Base-by-base conservation (phyloP, 2,329 filamentous ascomycete species). In the Monosporascus sp. region DNA sequence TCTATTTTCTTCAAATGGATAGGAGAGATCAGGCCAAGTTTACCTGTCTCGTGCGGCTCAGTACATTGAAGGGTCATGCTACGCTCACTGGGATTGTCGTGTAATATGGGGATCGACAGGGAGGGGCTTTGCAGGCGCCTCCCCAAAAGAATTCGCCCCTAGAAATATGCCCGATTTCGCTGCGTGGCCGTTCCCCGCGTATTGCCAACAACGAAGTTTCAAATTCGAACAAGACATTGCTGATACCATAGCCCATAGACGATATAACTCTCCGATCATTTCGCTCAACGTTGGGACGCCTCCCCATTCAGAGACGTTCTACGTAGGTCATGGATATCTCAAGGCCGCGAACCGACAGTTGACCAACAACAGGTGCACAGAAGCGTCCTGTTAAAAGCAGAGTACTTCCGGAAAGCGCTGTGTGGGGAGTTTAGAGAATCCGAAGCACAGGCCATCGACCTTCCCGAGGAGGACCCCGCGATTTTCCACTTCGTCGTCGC, bases 401-500 rank as follows among this genome's bases (percentile, higher is more conserved):
- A 76, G 51, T 80, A 74, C 67, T 80, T 80, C 60, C 69, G 69
- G 49, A 78, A 70, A 56, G 77, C 77, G 16, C 67, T 80, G 7
- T 73, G 73, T 54, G 77, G 77, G 37, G 65, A 68, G 26, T 80
- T 79, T 58, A 69, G 61, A 49, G 78, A 80, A 59, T 71, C 74
- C 2, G 68, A 67, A 20, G 68, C 72, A 17, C 75, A 78, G 55
- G 70, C 71, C 16, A 72, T 81, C 50, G 70, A 77, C 58, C 65
- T 81, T 1, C 77, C 76, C 0, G 77, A 80, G 53, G 78, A 80
- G 55, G 71, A 79, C 56, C 75, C 78, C 3, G 71, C 72, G 51
- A 72, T 78, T 47, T 80, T 81, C 55, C 75, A 78, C 53, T 78
- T 79, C 56, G 63, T 80, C 43, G 66, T 81, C 37, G 74, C 76